These are phyloP conservation scores for Marasmius tenuissimus DNA, from an alignment of 1,284 basidiomycete species.

Conservation along the genomic window DNA sequence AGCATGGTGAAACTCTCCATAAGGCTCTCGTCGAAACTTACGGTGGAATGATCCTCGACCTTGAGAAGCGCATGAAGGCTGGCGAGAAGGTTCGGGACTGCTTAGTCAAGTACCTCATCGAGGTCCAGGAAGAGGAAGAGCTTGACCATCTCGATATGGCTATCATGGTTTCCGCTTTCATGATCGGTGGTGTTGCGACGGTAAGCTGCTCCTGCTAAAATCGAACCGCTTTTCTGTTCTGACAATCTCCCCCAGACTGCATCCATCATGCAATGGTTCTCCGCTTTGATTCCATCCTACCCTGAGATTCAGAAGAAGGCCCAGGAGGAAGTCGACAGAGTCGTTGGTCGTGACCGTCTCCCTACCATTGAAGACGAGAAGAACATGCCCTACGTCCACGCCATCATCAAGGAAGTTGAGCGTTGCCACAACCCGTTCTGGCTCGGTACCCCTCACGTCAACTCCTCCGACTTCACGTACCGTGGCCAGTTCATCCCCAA, in stretches of 20 bases:
- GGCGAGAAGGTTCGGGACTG: too few species aligned
- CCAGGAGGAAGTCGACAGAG: constrained; percentile 31
- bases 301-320: too few species aligned
- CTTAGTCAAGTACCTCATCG: constrained; percentile 37
- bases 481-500: too few species aligned
- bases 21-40: constrained; percentile 32
- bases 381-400: constrained; percentile 31
- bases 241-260: constrained; percentile 23
- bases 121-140: constrained; percentile 31
- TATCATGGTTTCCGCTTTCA: constrained; percentile 38
- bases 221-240: background rate
- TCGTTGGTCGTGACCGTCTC: constrained; percentile 31
- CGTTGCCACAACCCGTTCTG: constrained; percentile 30
- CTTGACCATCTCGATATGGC: constrained; percentile 38
- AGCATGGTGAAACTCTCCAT: constrained; percentile 33
- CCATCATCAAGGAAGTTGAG: constrained; percentile 33
- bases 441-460: constrained; percentile 38
- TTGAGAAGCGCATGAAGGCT: too few species aligned
- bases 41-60: too few species aligned
- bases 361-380: constrained; percentile 32
- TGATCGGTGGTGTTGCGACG: too few species aligned
- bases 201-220: constrained; percentile 36
- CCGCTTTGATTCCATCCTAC: constrained; percentile 30
- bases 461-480: constrained; percentile 38
- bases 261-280: constrained; percentile 37